Percentiles rank a stretch among this genome's conserved stretches.
phyloP scores from a whole-genome alignment of 1,284 basidiomycete species.

The Taiwanofungus camphoratus region DNA sequence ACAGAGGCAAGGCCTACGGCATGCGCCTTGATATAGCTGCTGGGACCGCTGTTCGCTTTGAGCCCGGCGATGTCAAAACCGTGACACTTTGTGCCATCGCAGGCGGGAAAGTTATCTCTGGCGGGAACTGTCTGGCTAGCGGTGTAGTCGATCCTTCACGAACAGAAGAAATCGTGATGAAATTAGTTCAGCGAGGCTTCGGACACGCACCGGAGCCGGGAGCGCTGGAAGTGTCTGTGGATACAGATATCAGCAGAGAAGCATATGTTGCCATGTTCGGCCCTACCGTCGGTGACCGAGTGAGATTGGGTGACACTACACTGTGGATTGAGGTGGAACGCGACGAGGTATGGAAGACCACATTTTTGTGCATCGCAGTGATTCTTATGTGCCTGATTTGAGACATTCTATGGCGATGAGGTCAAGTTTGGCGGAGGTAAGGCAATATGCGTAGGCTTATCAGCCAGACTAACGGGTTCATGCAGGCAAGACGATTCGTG shows the following conservation, averaged over 20 bases:
- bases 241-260: slow-evolving; percentile 55
- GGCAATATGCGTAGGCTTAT: slow-evolving; percentile 8
- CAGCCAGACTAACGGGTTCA: slow-evolving; percentile 4
- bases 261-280: slow-evolving; percentile 91
- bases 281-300: slow-evolving; percentile 86
- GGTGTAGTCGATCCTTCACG: slow-evolving; percentile 43
- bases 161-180: slow-evolving; percentile 41
- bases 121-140: slow-evolving; percentile 76
- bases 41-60: slow-evolving; percentile 94
- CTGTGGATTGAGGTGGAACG: slow-evolving; percentile 93
- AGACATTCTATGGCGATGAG: slow-evolving; percentile 90
- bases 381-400: slow-evolving; percentile 2
- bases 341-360: slow-evolving; percentile 58
- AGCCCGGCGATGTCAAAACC: slow-evolving; percentile 87
- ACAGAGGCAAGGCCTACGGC: slow-evolving; percentile 76
- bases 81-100: slow-evolving; percentile 81
- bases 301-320: slow-evolving; percentile 84
- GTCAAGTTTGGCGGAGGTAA: slow-evolving; percentile 95
- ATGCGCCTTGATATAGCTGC: slow-evolving; percentile 90
- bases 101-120: slow-evolving; percentile 67
- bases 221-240: slow-evolving; percentile 39
- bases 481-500: slow-evolving; percentile 86
- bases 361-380: not conserved
- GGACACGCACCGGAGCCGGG: slow-evolving; percentile 57
- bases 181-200: slow-evolving; percentile 51